Evolutionary conservation across 148 eudicot genomes (phyloP).

Genomic region (Persicaria tinctoria): DNA sequence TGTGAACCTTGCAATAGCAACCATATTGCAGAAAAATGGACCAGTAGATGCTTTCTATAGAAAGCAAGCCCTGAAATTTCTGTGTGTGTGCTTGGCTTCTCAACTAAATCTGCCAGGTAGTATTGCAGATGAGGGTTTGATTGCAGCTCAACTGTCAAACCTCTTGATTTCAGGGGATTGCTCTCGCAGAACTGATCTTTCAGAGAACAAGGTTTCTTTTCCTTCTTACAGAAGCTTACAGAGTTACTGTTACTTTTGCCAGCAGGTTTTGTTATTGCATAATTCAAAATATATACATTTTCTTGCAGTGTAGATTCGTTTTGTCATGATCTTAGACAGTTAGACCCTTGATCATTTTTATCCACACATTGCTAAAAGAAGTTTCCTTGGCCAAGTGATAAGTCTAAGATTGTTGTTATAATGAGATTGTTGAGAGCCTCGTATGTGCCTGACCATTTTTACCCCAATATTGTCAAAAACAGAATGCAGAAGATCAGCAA

Average conservation of each 20-base stretch:
- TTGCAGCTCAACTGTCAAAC: slow-evolving; percentile 52
- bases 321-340: background rate
- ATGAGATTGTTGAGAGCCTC: no score
- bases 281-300: background rate
- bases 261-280: background rate
- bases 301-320: background rate
- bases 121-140: slow-evolving; percentile 52
- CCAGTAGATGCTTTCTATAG: slow-evolving; percentile 72
- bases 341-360: background rate
- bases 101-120: slow-evolving; percentile 91
- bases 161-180: slow-evolving; percentile 58
- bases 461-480: no score
- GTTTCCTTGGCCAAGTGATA: no score
- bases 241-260: background rate
- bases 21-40: slow-evolving; percentile 80
- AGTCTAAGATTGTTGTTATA: no score
- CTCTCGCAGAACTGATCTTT: slow-evolving; percentile 62
- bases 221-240: background rate
- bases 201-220: slow-evolving; percentile 69
- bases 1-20: slow-evolving; percentile 89
- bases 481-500: no score
- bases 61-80: slow-evolving; percentile 86
- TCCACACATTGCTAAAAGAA: no score
- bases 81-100: slow-evolving; percentile 84
- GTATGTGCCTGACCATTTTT: no score